Conservation (phyloP, 306 rosid genomes). For the Corylus heterophylla region DNA sequence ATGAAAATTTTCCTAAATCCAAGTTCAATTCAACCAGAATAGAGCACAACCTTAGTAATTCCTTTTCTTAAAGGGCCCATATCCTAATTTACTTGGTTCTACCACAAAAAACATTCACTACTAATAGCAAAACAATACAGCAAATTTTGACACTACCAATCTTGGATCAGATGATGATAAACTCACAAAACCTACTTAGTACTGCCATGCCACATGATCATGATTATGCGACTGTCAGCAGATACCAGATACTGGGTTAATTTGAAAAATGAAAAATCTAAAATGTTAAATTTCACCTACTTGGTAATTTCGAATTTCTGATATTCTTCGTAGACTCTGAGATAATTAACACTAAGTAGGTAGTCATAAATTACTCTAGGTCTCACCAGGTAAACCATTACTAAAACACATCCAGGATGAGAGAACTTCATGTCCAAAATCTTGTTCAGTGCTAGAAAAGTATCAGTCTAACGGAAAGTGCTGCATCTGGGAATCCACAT, state of each 20-base stretch:
- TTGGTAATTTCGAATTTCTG: conserved; percentile 44
- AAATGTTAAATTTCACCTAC: conserved; percentile 19
- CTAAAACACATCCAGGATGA: conserved; percentile 22
- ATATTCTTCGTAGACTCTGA: conserved; percentile 37
- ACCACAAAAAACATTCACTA: conserved; percentile 3
- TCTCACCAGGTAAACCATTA: conserved; percentile 29
- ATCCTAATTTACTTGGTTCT: conserved; percentile 15
- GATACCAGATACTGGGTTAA: conserved; percentile 1
- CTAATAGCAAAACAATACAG: conserved; percentile 17
- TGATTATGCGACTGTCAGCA: conserved; percentile 19
- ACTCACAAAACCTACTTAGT: conserved; percentile 31
- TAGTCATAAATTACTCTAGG: conserved; percentile 34
- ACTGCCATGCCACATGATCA: conserved; percentile 40
- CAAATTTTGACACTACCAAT: conserved; percentile 16
- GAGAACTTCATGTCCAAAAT: conserved; percentile 30
- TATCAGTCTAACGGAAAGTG: conserved; percentile 25
- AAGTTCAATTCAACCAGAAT: conserved; percentile 12
- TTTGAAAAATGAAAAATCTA: not conserved
- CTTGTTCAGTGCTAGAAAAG: conserved; percentile 27
- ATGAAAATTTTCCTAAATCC: conserved; percentile 5
- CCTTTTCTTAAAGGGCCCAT: not conserved
- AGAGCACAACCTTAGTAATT: not conserved
- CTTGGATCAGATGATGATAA: conserved; percentile 23
- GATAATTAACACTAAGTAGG: conserved; percentile 43
- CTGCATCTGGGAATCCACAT: conserved; percentile 35